A percentile compares a stretch with the other conserved stretches of the same genome.
These are phyloP conservation scores for Myriosclerotinia curreyana DNA, from an alignment of 2,329 filamentous ascomycete species.

Conservation along the genomic window DNA sequence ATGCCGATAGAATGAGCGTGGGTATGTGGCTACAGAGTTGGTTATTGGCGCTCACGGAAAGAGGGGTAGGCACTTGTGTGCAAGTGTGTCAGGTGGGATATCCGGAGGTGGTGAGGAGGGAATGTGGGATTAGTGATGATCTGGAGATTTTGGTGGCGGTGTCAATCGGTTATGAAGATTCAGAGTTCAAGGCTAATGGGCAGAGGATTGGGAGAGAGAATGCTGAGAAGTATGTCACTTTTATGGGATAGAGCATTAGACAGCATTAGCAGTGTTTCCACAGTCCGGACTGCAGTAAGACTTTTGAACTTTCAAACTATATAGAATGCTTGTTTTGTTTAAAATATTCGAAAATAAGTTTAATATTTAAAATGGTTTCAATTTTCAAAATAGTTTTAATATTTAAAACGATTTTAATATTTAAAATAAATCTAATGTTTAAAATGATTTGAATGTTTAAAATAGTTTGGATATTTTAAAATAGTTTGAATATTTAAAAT, in stretches of 20 bases:
- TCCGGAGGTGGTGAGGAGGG: conserved; percentile 2
- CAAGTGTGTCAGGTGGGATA: conserved; percentile 13
- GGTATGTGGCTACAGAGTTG: conserved; percentile 19
- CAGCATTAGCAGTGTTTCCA: too few relatives aligned
- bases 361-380: too few relatives aligned
- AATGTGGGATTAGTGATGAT: conserved; percentile 11
- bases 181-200: not conserved
- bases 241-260: not conserved
- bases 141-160: conserved; percentile 17
- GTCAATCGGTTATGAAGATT: conserved; percentile 18
- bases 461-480: too few relatives aligned
- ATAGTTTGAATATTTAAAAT: too few relatives aligned
- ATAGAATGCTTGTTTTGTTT: too few relatives aligned
- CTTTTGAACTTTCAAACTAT: too few relatives aligned
- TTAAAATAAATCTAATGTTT: too few relatives aligned
- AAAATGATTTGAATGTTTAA: too few relatives aligned
- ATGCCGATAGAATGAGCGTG: conserved; percentile 10
- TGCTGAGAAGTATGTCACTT: not conserved
- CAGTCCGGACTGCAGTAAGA: too few relatives aligned
- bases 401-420: too few relatives aligned
- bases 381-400: too few relatives aligned
- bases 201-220: not conserved
- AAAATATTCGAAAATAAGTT: too few relatives aligned
- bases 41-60: conserved; percentile 16
- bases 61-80: conserved; percentile 10